Conservation (phyloP, 495 filamentous ascomycete species). For the Hypomontagnella submonticulosa region DNA sequence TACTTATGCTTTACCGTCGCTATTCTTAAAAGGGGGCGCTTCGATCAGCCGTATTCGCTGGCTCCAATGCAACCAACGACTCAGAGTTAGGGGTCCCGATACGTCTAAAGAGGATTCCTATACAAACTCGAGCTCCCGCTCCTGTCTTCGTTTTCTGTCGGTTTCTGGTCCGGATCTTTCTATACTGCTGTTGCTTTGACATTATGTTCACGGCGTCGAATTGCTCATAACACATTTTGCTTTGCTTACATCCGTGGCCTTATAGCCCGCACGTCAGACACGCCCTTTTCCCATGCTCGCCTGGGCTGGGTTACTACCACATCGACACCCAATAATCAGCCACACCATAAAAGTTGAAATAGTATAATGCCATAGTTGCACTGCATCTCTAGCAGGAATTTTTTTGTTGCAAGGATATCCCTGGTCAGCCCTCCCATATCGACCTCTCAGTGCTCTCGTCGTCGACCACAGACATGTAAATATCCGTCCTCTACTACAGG, state of each 20-base stretch:
- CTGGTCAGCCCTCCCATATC: slow-evolving; percentile 28
- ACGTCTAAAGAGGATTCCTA: slow-evolving; percentile 11
- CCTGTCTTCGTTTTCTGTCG: slow-evolving; percentile 6
- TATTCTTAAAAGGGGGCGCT: slow-evolving; percentile 14
- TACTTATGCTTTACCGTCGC: slow-evolving; percentile 16
- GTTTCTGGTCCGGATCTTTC: slow-evolving; percentile 9
- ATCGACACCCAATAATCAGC: slow-evolving; percentile 22
- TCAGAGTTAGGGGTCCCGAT: slow-evolving; percentile 6
- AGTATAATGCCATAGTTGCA: slow-evolving; percentile 41
- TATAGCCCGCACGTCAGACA: slow-evolving; percentile 36
- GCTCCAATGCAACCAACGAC: slow-evolving; percentile 29
- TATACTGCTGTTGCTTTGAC: slow-evolving; percentile 1
- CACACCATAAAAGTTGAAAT: slow-evolving; percentile 30
- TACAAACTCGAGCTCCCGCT: neutral
- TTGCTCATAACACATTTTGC: slow-evolving; percentile 23
- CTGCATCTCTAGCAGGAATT: slow-evolving; percentile 30
- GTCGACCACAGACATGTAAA: slow-evolving; percentile 43
- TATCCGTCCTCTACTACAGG: slow-evolving; percentile 37
- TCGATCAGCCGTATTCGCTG: slow-evolving; percentile 11
- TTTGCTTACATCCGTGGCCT: slow-evolving; percentile 35
- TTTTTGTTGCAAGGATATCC: slow-evolving; percentile 38
- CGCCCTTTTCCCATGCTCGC: slow-evolving; percentile 16
- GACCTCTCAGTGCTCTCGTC: slow-evolving; percentile 36
- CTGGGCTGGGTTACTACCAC: slow-evolving; percentile 20
- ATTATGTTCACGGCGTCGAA: slow-evolving; percentile 18